These are phyloP conservation scores for Penicillium pulvis DNA, from an alignment of 495 filamentous ascomycete species.

Conservation along the genomic window DNA sequence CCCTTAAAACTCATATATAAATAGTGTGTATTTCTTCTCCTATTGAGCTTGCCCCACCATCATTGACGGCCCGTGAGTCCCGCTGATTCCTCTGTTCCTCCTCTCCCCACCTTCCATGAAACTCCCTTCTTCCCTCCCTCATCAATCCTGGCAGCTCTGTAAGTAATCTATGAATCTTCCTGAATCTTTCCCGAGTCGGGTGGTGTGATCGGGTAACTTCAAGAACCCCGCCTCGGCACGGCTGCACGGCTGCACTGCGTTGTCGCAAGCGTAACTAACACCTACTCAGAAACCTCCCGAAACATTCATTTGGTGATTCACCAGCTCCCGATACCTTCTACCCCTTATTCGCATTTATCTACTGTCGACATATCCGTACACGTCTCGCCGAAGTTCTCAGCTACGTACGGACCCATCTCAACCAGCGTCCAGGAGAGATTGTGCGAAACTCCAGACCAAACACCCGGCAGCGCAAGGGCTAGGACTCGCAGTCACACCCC, in stretches of 20 bases:
- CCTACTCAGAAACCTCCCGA: slow-evolving; percentile 9
- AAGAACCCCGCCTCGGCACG: slow-evolving; percentile 17
- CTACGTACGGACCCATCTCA: neutral
- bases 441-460: slow-evolving; percentile 1
- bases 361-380: neutral
- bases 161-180: neutral
- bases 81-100: slow-evolving; percentile 10
- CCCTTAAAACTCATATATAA: slow-evolving; percentile 3
- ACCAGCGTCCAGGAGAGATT: neutral
- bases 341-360: neutral
- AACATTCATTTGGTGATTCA: slow-evolving; percentile 3
- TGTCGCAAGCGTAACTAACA: slow-evolving; percentile 3
- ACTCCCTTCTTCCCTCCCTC: slow-evolving; percentile 3
- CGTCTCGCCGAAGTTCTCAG: neutral
- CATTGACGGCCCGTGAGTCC: slow-evolving; percentile 20
- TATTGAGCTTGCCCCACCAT: slow-evolving; percentile 13
- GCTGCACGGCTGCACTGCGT: neutral
- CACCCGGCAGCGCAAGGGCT: neutral
- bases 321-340: neutral
- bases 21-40: neutral
- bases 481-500: neutral
- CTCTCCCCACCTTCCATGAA: slow-evolving; percentile 9
- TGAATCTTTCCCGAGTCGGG: neutral
- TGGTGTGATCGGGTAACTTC: neutral
- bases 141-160: neutral